Percentiles rank a stretch among this genome's conserved stretches.
Conservation (phyloP, 1,284 basidiomycete genomes). For the Ganoderma sp. region DNA sequence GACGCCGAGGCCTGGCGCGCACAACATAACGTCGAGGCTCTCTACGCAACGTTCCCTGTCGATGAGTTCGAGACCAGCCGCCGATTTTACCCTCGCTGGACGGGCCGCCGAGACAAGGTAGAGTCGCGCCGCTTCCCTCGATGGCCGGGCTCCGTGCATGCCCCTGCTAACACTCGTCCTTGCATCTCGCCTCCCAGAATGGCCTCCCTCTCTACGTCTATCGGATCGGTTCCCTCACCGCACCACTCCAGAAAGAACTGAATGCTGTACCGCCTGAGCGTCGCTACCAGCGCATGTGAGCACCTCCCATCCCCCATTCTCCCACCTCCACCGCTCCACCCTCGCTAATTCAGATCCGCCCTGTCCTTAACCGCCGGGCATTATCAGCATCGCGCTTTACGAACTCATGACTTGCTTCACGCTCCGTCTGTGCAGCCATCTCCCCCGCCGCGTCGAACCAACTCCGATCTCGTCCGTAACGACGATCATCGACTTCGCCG, state of each 20-base stretch:
- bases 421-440: slow-evolving; percentile 65
- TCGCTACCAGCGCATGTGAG: slow-evolving; percentile 74
- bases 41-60: slow-evolving; percentile 64
- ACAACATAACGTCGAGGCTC: slow-evolving; percentile 59
- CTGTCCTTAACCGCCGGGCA: slow-evolving; percentile 12
- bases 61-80: slow-evolving; percentile 66
- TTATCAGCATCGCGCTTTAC: slow-evolving; percentile 57
- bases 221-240: slow-evolving; percentile 60
- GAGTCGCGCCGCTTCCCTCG: slow-evolving; percentile 34
- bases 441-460: slow-evolving; percentile 59
- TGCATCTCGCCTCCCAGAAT: slow-evolving; percentile 46
- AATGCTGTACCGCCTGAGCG: slow-evolving; percentile 56
- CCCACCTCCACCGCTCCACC: slow-evolving; percentile 8
- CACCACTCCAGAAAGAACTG: slow-evolving; percentile 63
- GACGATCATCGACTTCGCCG: slow-evolving; percentile 76
- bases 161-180: slow-evolving; percentile 1
- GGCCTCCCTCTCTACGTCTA: slow-evolving; percentile 79
- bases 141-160: neutral
- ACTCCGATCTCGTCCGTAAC: slow-evolving; percentile 68
- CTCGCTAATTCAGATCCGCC: slow-evolving; percentile 10
- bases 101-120: slow-evolving; percentile 74
- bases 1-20: slow-evolving; percentile 69
- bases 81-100: slow-evolving; percentile 79
- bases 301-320: slow-evolving; percentile 22
- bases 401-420: slow-evolving; percentile 71